Conservation (phyloP, 208 protist species). For the Leishmania turanica region DNA sequence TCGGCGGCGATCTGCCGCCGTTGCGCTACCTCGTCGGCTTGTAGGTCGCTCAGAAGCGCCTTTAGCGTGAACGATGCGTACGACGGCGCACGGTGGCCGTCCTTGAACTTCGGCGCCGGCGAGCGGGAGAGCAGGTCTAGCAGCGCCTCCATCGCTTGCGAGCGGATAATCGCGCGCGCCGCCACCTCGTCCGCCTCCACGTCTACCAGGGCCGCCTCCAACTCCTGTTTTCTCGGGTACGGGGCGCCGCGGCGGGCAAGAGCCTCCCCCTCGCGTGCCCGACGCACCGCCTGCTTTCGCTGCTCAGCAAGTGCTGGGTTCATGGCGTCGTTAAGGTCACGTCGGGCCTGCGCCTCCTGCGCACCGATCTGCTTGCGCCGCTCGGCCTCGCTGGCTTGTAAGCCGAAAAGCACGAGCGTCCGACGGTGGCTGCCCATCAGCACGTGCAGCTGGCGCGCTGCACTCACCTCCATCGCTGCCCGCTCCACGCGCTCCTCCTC, state of each 20-base stretch:
- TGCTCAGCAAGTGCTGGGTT: conserved; percentile 37
- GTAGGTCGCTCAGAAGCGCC: conserved; percentile 37
- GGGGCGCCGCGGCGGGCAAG: conserved; percentile 4
- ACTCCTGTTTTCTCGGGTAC: background rate
- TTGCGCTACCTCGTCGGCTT: conserved; percentile 49
- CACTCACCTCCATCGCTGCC: conserved; percentile 63
- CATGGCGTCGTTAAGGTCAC: conserved; percentile 53
- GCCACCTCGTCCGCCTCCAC: conserved; percentile 54
- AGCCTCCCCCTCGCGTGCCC: conserved; percentile 28
- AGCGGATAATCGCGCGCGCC: conserved; percentile 50
- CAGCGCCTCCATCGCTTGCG: conserved; percentile 62
- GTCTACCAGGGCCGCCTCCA: conserved; percentile 39
- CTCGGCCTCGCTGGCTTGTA: conserved; percentile 45
- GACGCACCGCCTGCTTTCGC: conserved; percentile 24
- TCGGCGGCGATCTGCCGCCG: conserved; percentile 51
- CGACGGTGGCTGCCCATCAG: conserved; percentile 56
- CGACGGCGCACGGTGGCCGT: conserved; percentile 19
- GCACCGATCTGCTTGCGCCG: conserved; percentile 46
- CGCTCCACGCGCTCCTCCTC: conserved; percentile 63
- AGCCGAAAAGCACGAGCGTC: conserved; percentile 36
- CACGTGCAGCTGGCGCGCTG: conserved; percentile 62
- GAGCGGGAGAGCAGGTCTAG: conserved; percentile 49
- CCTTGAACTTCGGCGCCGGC: conserved; percentile 3
- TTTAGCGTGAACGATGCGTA: conserved; percentile 29
- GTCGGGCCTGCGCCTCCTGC: conserved; percentile 43